These are phyloP conservation scores for Lenwebbia sp. DNA, from an alignment of 345 rosid species.

Conservation along the genomic window DNA sequence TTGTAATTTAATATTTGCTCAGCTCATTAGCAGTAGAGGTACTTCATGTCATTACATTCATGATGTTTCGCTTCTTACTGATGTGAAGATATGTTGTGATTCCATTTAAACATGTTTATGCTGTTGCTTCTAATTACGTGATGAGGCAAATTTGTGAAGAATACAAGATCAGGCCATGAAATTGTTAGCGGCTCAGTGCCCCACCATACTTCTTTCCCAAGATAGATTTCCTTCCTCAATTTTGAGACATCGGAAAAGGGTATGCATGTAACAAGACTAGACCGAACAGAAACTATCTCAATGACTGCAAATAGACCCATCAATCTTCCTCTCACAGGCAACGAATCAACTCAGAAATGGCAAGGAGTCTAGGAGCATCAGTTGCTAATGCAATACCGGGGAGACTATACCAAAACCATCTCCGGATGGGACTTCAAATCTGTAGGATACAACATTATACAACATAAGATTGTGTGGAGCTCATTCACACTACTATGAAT, in stretches of 20 bases:
- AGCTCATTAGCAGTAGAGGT: background rate
- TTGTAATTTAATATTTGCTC: background rate
- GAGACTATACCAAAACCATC: background rate
- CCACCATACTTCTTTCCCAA: background rate
- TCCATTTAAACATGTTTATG: background rate
- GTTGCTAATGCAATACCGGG: background rate
- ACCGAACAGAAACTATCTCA: background rate
- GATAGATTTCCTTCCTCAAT: background rate
- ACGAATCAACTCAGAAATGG: background rate
- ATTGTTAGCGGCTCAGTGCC: background rate
- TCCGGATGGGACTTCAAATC: background rate
- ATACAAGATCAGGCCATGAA: background rate
- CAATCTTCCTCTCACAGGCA: background rate
- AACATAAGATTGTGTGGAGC: background rate
- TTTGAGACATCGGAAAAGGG: background rate
- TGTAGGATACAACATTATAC: background rate
- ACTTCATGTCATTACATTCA: background rate
- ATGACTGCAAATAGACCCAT: background rate
- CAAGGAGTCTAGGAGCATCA: background rate
- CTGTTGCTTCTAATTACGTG: background rate
- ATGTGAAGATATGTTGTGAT: background rate
- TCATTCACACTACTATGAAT: background rate
- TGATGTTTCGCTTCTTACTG: background rate
- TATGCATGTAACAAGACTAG: background rate
- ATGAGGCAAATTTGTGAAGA: background rate